Evolutionary conservation across 495 filamentous ascomycete species (phyloP).

Genomic region (Tuber calosporum): DNA sequence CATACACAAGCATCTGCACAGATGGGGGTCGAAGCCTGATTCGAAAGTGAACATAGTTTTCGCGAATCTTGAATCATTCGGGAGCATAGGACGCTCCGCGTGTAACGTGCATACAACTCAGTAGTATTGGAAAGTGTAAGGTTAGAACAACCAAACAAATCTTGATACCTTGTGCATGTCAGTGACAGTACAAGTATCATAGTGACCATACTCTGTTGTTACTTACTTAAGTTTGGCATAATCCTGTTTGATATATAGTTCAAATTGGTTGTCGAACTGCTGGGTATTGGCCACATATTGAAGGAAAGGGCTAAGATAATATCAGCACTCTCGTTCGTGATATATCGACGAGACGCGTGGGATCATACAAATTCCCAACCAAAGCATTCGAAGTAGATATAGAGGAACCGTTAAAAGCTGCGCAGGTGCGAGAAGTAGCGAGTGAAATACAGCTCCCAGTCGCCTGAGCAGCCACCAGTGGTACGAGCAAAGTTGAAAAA

Average conservation of each 20-base stretch:
- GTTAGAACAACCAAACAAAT: conserved; percentile 70
- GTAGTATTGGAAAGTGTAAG: conserved; percentile 74
- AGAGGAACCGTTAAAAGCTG: conserved; percentile 73
- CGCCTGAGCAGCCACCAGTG: conserved; percentile 30
- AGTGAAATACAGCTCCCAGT: conserved; percentile 63
- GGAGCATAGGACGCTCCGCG: conserved; percentile 88
- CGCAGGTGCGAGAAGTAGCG: conserved; percentile 66
- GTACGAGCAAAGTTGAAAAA: conserved; percentile 27
- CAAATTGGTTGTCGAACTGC: conserved; percentile 71
- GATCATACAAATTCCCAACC: conserved; percentile 65
- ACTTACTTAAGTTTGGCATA: conserved; percentile 71
- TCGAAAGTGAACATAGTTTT: conserved; percentile 58
- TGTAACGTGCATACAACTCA: conserved; percentile 86
- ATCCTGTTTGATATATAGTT: conserved; percentile 61
- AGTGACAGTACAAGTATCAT: conserved; percentile 20
- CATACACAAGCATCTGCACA: conserved; percentile 88
- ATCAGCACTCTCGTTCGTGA: conserved; percentile 13
- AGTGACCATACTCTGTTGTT: conserved; percentile 5
- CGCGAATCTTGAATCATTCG: conserved; percentile 88
- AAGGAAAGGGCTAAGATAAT: conserved; percentile 68
- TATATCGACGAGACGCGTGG: not conserved
- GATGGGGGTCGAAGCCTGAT: conserved; percentile 60
- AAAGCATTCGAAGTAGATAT: conserved; percentile 65
- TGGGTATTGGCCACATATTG: conserved; percentile 65
- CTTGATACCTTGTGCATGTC: conserved; percentile 55